A percentile compares a stretch with the other conserved stretches of the same genome.
These are phyloP conservation scores for Paraconiothyrium sp. DNA, from an alignment of 2,329 filamentous ascomycete genomes.

Conservation along the genomic window DNA sequence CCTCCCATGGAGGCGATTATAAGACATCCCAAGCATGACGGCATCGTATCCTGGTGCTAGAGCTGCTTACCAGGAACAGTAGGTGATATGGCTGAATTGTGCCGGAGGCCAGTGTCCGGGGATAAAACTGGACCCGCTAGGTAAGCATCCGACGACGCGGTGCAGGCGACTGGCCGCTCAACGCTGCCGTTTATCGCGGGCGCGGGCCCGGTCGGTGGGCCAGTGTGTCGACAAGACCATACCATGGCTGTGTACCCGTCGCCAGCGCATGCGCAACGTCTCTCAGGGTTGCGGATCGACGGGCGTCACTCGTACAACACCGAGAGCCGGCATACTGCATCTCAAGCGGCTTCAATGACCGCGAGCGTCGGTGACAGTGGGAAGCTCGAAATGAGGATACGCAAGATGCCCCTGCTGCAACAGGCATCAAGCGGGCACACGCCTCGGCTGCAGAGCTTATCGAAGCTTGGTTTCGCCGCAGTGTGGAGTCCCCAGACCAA, in stretches of 20 bases:
- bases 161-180: neutral
- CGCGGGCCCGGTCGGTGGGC: neutral
- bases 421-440: conserved; percentile 14
- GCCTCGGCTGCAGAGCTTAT: conserved; percentile 27
- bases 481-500: conserved; percentile 2
- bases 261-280: no score
- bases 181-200: neutral
- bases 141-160: conserved; percentile 1
- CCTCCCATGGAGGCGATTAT: conserved; percentile 19
- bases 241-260: no score
- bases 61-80: conserved; percentile 30
- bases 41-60: conserved; percentile 13
- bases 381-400: neutral
- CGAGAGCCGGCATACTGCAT: no score
- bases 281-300: no score
- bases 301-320: no score
- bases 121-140: conserved; percentile 5
- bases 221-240: neutral
- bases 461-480: conserved; percentile 20
- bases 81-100: conserved; percentile 24
- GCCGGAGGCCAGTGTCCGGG: conserved; percentile 2
- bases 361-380: no score
- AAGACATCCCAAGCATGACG: conserved; percentile 23
- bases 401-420: neutral
- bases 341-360: no score